Conservation (phyloP, 164 flowering plant genomes). For the Paratinospora sagittata region DNA sequence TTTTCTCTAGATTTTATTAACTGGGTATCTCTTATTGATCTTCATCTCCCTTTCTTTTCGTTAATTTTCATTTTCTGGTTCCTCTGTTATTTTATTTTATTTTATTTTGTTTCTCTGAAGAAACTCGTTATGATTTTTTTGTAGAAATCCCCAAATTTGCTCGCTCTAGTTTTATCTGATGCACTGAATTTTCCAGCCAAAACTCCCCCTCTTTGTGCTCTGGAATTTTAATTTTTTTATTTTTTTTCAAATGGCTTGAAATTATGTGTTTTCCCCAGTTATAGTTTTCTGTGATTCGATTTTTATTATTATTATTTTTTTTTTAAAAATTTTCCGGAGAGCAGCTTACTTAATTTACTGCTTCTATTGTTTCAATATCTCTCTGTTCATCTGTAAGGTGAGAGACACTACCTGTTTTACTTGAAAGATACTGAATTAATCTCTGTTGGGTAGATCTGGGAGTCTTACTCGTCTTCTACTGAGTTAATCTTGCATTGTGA, state of each 20-base stretch:
- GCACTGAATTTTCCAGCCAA: background rate
- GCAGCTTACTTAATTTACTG: too few relatives aligned
- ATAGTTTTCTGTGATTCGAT: background rate
- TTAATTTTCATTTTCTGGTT: background rate
- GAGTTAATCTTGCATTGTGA: background rate
- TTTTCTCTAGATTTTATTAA: constrained; percentile 9
- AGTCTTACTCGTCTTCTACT: background rate
- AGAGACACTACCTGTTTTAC: background rate
- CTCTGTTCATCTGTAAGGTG: background rate
- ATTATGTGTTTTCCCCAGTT: background rate
- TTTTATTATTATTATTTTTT: background rate
- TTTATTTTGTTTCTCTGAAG: background rate
- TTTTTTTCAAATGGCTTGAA: background rate
- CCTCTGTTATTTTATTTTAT: background rate
- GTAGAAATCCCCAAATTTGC: background rate
- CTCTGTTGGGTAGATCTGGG: background rate
- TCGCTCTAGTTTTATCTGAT: background rate
- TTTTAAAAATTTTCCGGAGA: too few relatives aligned
- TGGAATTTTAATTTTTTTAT: background rate
- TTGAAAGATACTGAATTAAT: background rate
- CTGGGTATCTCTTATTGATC: constrained; percentile 23
- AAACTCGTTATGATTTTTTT: background rate
- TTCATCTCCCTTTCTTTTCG: too few relatives aligned
- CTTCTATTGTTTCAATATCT: too few relatives aligned
- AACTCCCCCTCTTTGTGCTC: background rate